phyloP scores from a whole-genome alignment of 805 yeast species.

The Candida adriatica region DNA sequence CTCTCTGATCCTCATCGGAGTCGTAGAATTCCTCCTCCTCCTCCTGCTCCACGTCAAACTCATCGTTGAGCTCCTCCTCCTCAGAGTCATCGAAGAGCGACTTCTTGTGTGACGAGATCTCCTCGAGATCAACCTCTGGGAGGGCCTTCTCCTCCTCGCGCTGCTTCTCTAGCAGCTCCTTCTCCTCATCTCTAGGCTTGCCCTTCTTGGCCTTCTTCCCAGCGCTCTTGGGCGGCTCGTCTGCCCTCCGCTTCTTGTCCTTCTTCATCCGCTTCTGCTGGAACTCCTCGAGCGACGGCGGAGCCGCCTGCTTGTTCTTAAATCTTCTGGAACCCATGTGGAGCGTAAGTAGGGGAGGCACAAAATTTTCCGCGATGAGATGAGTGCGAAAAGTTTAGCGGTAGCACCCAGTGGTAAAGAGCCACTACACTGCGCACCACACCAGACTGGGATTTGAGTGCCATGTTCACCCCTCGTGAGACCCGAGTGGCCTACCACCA shows the following conservation, averaged over 20 bases:
- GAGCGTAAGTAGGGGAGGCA: too few relatives aligned
- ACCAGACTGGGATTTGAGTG: background rate
- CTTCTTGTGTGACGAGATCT: constrained; percentile 61
- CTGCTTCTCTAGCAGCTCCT: constrained; percentile 17
- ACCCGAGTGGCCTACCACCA: constrained; percentile 22
- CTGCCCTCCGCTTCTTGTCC: constrained; percentile 6
- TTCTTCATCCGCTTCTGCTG: constrained; percentile 34
- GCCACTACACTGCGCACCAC: too few relatives aligned
- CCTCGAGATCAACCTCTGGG: constrained; percentile 65
- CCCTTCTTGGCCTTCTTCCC: constrained; percentile 14
- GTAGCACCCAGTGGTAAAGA: too few relatives aligned
- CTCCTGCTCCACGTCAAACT: constrained; percentile 54
- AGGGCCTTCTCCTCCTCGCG: constrained; percentile 39
- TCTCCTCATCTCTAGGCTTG: constrained; percentile 23
- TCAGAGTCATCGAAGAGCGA: constrained; percentile 62
- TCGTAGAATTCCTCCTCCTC: constrained; percentile 32
- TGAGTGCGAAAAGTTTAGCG: constrained; percentile 2
- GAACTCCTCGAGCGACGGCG: constrained; percentile 85
- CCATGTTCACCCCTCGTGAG: constrained; percentile 6
- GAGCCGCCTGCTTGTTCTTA: constrained; percentile 87
- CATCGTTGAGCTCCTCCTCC: constrained; percentile 31
- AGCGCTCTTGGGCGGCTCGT: constrained; percentile 4
- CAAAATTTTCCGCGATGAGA: too few relatives aligned
- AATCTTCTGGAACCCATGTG: constrained; percentile 87
- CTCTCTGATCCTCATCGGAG: constrained; percentile 23